Evolutionary conservation across 495 filamentous ascomycete species (phyloP).

Genomic region (Cercophora samala): DNA sequence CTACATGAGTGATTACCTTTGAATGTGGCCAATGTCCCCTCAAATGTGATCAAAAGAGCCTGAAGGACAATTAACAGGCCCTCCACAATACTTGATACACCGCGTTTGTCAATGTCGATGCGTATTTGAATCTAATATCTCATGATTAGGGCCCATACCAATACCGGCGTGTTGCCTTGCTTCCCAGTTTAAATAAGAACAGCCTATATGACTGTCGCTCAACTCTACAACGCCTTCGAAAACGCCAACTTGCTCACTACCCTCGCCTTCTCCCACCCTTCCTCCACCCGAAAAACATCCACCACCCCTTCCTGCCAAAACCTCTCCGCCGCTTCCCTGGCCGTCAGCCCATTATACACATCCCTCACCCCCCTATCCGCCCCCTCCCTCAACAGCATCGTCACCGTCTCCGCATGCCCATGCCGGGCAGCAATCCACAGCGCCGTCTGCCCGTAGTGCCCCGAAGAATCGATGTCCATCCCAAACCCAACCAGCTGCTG

Average conservation of each 20-base stretch:
- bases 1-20: no score
- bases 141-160: no score
- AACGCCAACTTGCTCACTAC: neutral
- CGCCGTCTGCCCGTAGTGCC: neutral
- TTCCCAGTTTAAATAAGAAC: no score
- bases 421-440: neutral
- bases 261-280: neutral
- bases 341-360: neutral
- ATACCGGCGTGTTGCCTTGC: no score
- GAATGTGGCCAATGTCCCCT: no score
- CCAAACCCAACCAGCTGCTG: neutral
- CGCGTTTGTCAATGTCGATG: no score
- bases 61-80: no score
- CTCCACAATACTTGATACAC: no score
- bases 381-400: neutral
- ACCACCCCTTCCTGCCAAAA: neutral
- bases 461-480: neutral
- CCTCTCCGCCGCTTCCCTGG: neutral
- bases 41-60: no score
- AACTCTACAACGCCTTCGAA: neutral
- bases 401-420: neutral
- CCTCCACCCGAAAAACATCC: neutral
- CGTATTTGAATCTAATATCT: no score
- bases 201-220: no score
- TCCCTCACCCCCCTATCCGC: neutral